Conservation (phyloP, 495 filamentous ascomycete genomes). For the Tuber umbilicatum region DNA sequence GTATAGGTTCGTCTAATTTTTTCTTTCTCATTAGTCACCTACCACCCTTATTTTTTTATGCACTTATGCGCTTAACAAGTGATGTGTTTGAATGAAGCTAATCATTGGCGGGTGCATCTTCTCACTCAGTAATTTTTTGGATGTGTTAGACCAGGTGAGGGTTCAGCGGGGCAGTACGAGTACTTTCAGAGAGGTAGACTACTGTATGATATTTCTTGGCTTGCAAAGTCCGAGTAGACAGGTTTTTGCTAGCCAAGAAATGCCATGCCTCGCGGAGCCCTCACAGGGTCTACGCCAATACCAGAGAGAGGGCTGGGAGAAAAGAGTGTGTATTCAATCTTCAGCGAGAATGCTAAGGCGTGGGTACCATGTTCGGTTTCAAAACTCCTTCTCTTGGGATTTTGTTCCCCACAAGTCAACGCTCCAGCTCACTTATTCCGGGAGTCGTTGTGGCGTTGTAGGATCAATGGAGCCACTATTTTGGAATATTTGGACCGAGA, state of each 20-base stretch:
- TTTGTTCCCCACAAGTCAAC: not conserved
- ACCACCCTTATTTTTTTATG: conserved; percentile 5
- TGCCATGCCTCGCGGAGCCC: too few relatives aligned
- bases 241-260: too few relatives aligned
- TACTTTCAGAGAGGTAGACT: too few relatives aligned
- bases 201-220: too few relatives aligned
- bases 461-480: conserved; percentile 39
- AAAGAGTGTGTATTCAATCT: conserved; percentile 43
- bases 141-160: too few relatives aligned
- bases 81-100: conserved; percentile 7
- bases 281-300: too few relatives aligned
- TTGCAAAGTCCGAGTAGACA: too few relatives aligned
- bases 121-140: conserved; percentile 40
- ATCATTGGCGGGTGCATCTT: not conserved
- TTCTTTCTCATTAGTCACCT: conserved; percentile 13
- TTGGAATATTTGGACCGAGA: conserved; percentile 40
- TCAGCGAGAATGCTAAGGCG: conserved; percentile 42
- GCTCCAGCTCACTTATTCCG: conserved; percentile 5
- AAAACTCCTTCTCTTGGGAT: not conserved
- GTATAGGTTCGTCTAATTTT: conserved; percentile 39
- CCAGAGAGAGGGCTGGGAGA: conserved; percentile 42
- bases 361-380: conserved; percentile 12
- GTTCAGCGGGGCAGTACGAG: too few relatives aligned
- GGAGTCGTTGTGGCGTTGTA: conserved; percentile 15
- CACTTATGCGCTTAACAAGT: conserved; percentile 6